Base-by-base conservation (phyloP, 1,284 basidiomycete genomes). In the Ustilago curta region DNA sequence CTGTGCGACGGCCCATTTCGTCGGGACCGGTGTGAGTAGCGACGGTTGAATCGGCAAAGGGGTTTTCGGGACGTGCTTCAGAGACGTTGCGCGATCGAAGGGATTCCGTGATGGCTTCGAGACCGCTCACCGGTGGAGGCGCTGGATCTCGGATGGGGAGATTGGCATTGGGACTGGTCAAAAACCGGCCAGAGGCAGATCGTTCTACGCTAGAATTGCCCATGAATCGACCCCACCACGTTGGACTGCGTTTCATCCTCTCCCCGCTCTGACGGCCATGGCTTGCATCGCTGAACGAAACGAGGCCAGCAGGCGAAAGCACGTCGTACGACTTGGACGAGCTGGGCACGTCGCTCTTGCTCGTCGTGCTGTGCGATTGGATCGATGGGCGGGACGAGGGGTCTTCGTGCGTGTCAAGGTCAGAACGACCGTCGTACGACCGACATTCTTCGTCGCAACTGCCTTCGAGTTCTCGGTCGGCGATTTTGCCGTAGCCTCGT, bases 151-250 rank as follows among this genome's bases (percentile, higher is more conserved):
- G 70, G 31, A 82, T 81, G 14, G 79, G 79, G 7, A 76, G 23
- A 14, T 39, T 64, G 0, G 79, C 70, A 9, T 71, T 51, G 3
- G 79, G 77, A 6, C 59, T 64, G 2, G 62, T 19, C 2, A 70
- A 44, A 25, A 76, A 59, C 27, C 77, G 59, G 8, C 80, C 76
- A 4, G 80, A 81, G 19, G 78, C 63, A 37, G 65, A 73, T 9
- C 80, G 67, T 45, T 80, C 78, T 25, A 80, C 61, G 44, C 75
- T 60, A 39, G 70, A 68, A 48, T 59, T 70, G 42, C 70, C 72
- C 76, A 81, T 75, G 68, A 82, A 75, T 7, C 77, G 69, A 43
- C 75, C 77, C 80, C 80, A 82, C 80, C 80, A 82, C 1, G 79
- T 80, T 3, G 70, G 59, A 45, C 75, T 78, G 32, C 80, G 71